These are phyloP conservation scores for Pogostemon cablin DNA, from an alignment of 257 asterid genomes.

Conservation along the genomic window DNA sequence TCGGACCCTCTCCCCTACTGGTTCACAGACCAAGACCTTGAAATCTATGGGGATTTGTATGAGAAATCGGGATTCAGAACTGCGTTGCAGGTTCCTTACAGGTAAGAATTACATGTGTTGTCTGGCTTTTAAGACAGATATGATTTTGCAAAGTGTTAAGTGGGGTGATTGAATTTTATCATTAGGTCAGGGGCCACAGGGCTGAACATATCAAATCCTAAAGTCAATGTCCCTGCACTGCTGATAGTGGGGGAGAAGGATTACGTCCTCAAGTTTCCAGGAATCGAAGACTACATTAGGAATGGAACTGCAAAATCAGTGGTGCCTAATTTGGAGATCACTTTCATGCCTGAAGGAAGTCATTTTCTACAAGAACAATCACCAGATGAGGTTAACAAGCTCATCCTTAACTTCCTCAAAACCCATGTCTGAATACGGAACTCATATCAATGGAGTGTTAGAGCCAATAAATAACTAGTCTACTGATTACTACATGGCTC, in stretches of 20 bases:
- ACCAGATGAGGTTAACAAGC: constrained; percentile 53
- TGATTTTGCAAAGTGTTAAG: background rate
- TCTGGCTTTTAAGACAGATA: background rate
- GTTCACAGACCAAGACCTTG: constrained; percentile 62
- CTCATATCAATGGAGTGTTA: background rate
- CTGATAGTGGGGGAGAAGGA: constrained; percentile 70
- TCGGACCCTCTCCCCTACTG: constrained; percentile 58
- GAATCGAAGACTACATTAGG: constrained; percentile 51
- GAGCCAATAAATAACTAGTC: background rate
- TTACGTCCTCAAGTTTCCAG: constrained; percentile 54
- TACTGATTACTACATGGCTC: background rate
- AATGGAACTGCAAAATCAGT: constrained; percentile 42
- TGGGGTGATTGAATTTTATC: background rate
- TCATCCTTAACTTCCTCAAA: constrained; percentile 51
- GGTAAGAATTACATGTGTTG: constrained; percentile 31
- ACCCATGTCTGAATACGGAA: constrained; percentile 23
- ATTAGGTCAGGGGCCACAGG: constrained; percentile 43
- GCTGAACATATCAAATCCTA: constrained; percentile 25
- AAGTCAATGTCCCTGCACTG: constrained; percentile 46
- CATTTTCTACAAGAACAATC: constrained; percentile 80
- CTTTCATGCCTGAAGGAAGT: constrained; percentile 56
- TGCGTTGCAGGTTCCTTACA: constrained; percentile 64
- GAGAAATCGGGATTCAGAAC: constrained; percentile 63
- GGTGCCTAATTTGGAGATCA: constrained; percentile 58
- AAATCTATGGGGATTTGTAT: constrained; percentile 52